Conservation (phyloP, 1,139 yeast species). For the Suhomyces atakaporum region DNA sequence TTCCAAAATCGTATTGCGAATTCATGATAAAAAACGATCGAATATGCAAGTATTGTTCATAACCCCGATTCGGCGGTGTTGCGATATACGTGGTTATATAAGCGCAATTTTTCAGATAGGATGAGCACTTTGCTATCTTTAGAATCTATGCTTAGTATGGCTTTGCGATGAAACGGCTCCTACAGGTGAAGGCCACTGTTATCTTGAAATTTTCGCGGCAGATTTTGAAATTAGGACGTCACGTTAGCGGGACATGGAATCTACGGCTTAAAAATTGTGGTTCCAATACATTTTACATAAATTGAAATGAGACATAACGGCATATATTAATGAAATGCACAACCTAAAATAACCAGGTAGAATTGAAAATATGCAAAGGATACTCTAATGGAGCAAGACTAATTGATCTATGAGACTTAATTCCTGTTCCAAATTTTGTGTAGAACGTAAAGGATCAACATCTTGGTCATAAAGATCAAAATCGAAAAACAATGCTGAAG, state of each 20-base stretch:
- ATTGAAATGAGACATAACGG: not conserved
- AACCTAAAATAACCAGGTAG: constrained; percentile 3
- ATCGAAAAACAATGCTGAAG: constrained; percentile 8
- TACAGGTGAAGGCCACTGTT: too few relatives aligned
- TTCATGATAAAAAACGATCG: not conserved
- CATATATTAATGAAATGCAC: constrained; percentile 1
- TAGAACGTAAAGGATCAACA: constrained; percentile 2
- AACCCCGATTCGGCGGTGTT: not conserved
- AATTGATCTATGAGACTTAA: constrained; percentile 26
- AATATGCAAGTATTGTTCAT: not conserved
- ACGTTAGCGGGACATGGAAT: constrained; percentile 1
- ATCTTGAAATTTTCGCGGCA: not conserved
- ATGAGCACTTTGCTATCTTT: not conserved
- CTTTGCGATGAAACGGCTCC: not conserved
- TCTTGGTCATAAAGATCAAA: constrained; percentile 11
- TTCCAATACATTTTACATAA: too few relatives aligned
- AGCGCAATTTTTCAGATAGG: not conserved
- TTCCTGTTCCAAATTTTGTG: constrained; percentile 18
- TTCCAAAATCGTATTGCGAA: not conserved
- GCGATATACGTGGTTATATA: not conserved
- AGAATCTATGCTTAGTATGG: not conserved
- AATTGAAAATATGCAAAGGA: constrained; percentile 7
- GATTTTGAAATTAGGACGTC: not conserved
- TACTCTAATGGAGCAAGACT: constrained; percentile 15
- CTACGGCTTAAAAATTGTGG: not conserved